These are phyloP conservation scores for Bonia amplexicaulis DNA, from an alignment of 176 grass and related monocot genomes.

Conservation along the genomic window DNA sequence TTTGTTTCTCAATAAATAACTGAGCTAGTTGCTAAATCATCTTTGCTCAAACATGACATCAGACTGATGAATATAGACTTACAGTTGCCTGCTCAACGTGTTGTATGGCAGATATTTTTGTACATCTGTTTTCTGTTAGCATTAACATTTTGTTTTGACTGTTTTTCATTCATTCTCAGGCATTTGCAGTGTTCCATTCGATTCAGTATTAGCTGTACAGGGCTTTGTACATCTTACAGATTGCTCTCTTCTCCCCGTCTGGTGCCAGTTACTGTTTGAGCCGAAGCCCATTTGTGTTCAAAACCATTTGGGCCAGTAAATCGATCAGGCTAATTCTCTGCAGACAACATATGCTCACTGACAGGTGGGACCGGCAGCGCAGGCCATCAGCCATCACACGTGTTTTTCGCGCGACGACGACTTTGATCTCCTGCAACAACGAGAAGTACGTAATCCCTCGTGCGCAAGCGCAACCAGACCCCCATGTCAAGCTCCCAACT, in stretches of 20 bases:
- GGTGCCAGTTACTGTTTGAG: neutral
- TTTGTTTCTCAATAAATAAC: slow-evolving; percentile 19
- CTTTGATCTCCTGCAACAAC: neutral
- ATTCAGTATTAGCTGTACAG: neutral
- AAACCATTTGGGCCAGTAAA: neutral
- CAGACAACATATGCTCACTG: neutral
- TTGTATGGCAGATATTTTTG: neutral
- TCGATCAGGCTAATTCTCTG: neutral
- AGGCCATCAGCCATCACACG: neutral
- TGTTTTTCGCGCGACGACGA: neutral
- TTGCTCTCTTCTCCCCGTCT: neutral
- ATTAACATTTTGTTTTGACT: neutral
- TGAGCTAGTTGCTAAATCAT: neutral
- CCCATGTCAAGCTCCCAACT: neutral
- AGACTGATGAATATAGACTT: neutral
- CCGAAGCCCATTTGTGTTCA: neutral
- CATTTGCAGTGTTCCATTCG: neutral
- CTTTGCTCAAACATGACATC: neutral
- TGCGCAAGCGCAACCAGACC: neutral
- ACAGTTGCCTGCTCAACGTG: neutral
- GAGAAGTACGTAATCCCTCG: neutral
- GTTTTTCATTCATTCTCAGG: neutral
- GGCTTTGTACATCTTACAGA: no score
- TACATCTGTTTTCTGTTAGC: neutral
- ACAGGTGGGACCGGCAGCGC: neutral